Evolutionary conservation across 2,329 filamentous ascomycete genomes (phyloP).

Genomic region (Neophaeococcomyces aloes): DNA sequence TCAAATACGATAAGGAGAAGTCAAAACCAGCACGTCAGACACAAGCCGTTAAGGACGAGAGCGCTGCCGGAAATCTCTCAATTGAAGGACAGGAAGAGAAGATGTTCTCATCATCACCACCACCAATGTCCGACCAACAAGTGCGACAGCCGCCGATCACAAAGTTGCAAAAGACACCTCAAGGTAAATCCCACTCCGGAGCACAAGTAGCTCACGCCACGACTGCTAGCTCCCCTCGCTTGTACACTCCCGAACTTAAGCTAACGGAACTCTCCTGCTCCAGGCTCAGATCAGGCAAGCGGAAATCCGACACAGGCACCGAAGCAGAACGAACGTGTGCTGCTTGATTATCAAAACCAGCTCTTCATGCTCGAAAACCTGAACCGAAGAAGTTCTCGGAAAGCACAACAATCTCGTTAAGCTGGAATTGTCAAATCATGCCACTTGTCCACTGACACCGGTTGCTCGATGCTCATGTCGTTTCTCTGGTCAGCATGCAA

Average conservation of each 20-base stretch:
- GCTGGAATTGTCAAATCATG: no score
- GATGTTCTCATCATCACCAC: not conserved
- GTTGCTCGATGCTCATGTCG: no score
- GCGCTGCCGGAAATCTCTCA: not conserved
- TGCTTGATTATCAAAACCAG: constrained; percentile 8
- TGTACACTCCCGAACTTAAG: not conserved
- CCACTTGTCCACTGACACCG: no score
- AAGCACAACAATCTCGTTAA: constrained; percentile 1
- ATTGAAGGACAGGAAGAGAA: not conserved
- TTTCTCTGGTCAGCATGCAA: no score
- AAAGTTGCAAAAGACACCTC: not conserved
- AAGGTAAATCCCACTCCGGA: constrained; percentile 4
- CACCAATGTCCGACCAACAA: not conserved
- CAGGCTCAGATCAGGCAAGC: not conserved
- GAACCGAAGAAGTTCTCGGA: constrained; percentile 6
- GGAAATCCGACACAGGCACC: not conserved
- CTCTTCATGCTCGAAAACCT: constrained; percentile 5
- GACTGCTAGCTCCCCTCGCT: not conserved
- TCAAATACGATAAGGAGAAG: not conserved
- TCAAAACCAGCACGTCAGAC: not conserved
- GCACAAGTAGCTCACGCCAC: not conserved
- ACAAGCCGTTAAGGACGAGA: not conserved
- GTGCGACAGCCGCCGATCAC: not conserved
- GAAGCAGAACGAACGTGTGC: constrained; percentile 2
- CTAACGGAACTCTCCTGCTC: not conserved